These are phyloP conservation scores for Entonaema liquescens DNA, from an alignment of 495 filamentous ascomycete genomes.

Conservation along the genomic window DNA sequence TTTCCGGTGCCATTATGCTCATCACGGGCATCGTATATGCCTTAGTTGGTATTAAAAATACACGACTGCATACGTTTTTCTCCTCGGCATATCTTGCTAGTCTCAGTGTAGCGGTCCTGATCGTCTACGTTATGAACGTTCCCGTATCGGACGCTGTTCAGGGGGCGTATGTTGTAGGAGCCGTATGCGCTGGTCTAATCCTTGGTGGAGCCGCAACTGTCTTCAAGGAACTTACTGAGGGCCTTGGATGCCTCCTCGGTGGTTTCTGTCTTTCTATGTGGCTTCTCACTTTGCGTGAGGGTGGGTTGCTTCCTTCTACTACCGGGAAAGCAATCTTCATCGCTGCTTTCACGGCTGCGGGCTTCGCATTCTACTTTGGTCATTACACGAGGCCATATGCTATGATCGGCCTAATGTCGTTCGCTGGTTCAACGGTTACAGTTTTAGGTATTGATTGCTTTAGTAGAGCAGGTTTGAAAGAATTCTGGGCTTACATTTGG, in stretches of 20 bases:
- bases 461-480: conserved; percentile 85
- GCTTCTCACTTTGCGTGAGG: conserved; percentile 79
- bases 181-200: conserved; percentile 74
- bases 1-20: conserved; percentile 81
- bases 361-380: conserved; percentile 79
- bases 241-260: conserved; percentile 84
- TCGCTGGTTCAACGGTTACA: conserved; percentile 79
- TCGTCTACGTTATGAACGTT: conserved; percentile 88
- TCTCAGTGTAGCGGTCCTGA: conserved; percentile 81
- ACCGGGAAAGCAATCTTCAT: conserved; percentile 78
- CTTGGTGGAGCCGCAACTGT: conserved; percentile 79
- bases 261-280: conserved; percentile 93
- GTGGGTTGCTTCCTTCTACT: conserved; percentile 72
- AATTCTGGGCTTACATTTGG: conserved; percentile 98
- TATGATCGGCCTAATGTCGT: conserved; percentile 77
- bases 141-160: conserved; percentile 80
- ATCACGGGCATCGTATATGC: conserved; percentile 72
- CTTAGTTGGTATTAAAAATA: conserved; percentile 84
- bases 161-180: conserved; percentile 88
- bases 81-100: conserved; percentile 77
- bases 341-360: conserved; percentile 69
- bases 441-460: conserved; percentile 92
- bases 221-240: conserved; percentile 87
- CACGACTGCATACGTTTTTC: conserved; percentile 83
- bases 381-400: conserved; percentile 80